Base-by-base conservation (phyloP, 1,284 basidiomycete species). In the Cutaneotrichosporon curvatum region DNA sequence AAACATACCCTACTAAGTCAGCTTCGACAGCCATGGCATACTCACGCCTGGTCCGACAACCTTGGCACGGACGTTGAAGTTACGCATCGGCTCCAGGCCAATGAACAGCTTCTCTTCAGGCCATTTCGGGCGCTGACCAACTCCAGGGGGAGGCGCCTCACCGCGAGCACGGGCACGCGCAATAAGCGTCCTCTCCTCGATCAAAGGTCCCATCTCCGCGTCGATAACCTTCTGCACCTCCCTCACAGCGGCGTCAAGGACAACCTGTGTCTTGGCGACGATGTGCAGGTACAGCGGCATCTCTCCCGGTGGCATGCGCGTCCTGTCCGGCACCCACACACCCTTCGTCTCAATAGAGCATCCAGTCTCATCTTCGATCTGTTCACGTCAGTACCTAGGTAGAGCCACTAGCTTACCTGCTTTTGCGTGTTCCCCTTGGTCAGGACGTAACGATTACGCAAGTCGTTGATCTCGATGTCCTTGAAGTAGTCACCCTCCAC, bases 391-490 rank as follows among this genome's bases (percentile, higher is more conserved):
- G 31, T 22, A 33, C 20, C 16, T 10, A 40, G 22, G 32, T 22
- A 4, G 5, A 10, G 9, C 25, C 8, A 6, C 19, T 4, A 20
- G 76, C 81, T 53, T 53, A 90, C 88, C 78, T 94, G 83, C 52
- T 84, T 77, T 68, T 97, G 94, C 2, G 92, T 97, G 23, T 85
- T 80, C 2, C 88, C 87, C 70, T 90, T 95, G 36, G 95, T 98
- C 61, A 98, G 75, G 67, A 97, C 76, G 71, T 98, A 98, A 50
- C 94, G 79, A 73, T 98, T 98, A 60, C 92, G 76, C 48, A 94
- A 78, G 72, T 98, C 95, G 71, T 98, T 97, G 71, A 98, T 95
- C 68, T 97, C 92, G 52, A 98, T 88, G 68, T 96, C 90, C 60
- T 87, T 81, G 14, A 82, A 83, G 62, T 85, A 96, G 43, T 87